Percentiles rank a stretch among this genome's conserved stretches.
These are phyloP conservation scores for Urostyla sp. DNA, from an alignment of 73 alveolate species.

Conservation along the genomic window DNA sequence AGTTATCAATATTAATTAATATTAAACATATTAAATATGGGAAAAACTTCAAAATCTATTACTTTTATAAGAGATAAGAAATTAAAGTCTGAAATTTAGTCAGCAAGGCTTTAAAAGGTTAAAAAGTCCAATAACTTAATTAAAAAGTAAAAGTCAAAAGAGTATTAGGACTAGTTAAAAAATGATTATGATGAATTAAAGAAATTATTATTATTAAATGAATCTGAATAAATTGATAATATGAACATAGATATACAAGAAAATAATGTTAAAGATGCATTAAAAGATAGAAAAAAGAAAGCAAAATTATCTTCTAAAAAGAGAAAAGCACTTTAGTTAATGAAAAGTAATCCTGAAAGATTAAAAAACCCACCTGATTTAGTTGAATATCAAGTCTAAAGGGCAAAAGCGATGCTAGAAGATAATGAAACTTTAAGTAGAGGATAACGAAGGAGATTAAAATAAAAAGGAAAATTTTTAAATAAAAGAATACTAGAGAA, in stretches of 20 bases:
- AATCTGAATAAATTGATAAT: background rate
- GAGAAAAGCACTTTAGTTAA: background rate
- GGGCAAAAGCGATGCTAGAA: conserved; percentile 9
- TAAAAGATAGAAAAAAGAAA: conserved; percentile 3
- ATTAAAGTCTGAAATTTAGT: conserved; percentile 8
- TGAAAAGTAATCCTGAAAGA: conserved; percentile 26
- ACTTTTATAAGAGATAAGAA: conserved; percentile 35
- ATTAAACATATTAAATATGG: background rate
- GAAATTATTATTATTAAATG: conserved; percentile 1
- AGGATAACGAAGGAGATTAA: conserved; percentile 33
- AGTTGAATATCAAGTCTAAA: background rate
- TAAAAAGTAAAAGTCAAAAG: background rate
- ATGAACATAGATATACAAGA: background rate
- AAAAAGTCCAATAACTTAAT: conserved; percentile 1
- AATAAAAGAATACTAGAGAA: conserved; percentile 11
- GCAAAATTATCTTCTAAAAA: background rate
- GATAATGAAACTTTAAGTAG: conserved; percentile 16
- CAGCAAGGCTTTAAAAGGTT: conserved; percentile 1
- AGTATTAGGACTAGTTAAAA: background rate
- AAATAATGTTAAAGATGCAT: background rate
- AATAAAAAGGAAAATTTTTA: conserved; percentile 31
- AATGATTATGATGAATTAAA: conserved; percentile 44
- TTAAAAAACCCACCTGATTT: conserved; percentile 3
- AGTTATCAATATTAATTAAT: background rate
- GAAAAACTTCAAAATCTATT: conserved; percentile 30